phyloP scores from a whole-genome alignment of 2,329 filamentous ascomycete genomes.

The Verticillium nonalfalfae region DNA sequence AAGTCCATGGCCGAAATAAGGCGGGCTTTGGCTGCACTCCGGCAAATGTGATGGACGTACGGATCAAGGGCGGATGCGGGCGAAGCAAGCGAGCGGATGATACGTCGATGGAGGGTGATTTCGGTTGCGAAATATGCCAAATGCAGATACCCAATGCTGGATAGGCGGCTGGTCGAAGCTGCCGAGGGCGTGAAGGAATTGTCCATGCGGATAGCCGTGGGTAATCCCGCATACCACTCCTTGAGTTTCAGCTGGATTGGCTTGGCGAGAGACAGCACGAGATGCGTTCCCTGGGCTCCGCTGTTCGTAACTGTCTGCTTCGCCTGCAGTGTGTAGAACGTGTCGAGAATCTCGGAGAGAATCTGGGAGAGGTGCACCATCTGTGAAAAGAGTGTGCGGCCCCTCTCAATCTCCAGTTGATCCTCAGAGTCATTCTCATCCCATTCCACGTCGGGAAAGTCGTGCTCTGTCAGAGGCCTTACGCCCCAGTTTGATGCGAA shows the following conservation, averaged over 20 bases:
- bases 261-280: conserved; percentile 70
- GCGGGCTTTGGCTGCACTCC: conserved; percentile 86
- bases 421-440: conserved; percentile 57
- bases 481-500: conserved; percentile 71
- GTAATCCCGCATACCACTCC: conserved; percentile 73
- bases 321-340: conserved; percentile 75
- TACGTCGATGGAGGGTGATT: conserved; percentile 86
- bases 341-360: conserved; percentile 73
- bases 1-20: conserved; percentile 97
- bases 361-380: conserved; percentile 72
- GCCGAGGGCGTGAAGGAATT: conserved; percentile 34
- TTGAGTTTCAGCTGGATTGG: conserved; percentile 78
- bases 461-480: conserved; percentile 52
- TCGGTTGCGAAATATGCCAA: conserved; percentile 91
- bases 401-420: conserved; percentile 58
- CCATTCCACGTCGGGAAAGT: conserved; percentile 68
- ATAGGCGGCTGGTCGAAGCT: conserved; percentile 38
- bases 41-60: conserved; percentile 87
- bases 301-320: conserved; percentile 62
- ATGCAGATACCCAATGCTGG: conserved; percentile 72
- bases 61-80: conserved; percentile 50
- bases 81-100: conserved; percentile 68
- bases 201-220: conserved; percentile 60
- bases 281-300: conserved; percentile 62
- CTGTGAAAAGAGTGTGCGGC: conserved; percentile 64